Evolutionary conservation across 805 yeast species (phyloP).

Genomic region (Candida hungchunana): DNA sequence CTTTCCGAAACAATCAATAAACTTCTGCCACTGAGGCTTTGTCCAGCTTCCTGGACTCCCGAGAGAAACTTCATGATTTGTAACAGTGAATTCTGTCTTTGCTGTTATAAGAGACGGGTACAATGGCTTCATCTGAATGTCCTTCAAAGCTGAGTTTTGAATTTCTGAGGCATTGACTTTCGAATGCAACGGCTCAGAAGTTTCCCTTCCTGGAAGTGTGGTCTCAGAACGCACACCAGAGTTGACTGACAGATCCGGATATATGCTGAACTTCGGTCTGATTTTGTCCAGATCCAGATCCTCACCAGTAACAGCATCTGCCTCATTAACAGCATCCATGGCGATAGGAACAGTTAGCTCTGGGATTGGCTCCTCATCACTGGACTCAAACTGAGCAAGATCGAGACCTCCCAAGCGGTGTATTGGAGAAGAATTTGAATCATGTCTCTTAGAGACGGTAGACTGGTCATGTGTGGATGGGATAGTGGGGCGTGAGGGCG

Average conservation of each 20-base stretch:
- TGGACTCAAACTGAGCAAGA: conserved; percentile 19
- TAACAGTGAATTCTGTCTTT: neutral
- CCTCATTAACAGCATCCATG: conserved; percentile 1
- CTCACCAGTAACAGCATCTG: neutral
- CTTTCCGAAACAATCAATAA: conserved; percentile 11
- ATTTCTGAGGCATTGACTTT: neutral
- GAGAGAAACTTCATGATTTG: neutral
- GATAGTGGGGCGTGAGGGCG: neutral
- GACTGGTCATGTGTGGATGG: neutral
- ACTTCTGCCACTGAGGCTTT: conserved; percentile 20
- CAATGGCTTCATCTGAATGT: neutral
- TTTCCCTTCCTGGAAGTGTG: neutral
- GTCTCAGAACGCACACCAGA: neutral
- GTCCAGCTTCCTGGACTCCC: conserved; percentile 13
- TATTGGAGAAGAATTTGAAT: too few relatives aligned
- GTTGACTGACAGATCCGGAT: conserved; percentile 4
- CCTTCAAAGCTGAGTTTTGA: neutral
- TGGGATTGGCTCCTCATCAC: conserved; percentile 26
- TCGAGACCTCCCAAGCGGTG: conserved; percentile 2
- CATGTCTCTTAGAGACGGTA: neutral
- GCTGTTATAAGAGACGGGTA: neutral
- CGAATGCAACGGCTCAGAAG: neutral
- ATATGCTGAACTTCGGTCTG: conserved; percentile 2
- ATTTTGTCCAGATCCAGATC: neutral
- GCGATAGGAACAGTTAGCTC: conserved; percentile 20